Evolutionary conservation across 1,139 yeast genomes (phyloP).

Genomic region (Geotrichum reessii): DNA sequence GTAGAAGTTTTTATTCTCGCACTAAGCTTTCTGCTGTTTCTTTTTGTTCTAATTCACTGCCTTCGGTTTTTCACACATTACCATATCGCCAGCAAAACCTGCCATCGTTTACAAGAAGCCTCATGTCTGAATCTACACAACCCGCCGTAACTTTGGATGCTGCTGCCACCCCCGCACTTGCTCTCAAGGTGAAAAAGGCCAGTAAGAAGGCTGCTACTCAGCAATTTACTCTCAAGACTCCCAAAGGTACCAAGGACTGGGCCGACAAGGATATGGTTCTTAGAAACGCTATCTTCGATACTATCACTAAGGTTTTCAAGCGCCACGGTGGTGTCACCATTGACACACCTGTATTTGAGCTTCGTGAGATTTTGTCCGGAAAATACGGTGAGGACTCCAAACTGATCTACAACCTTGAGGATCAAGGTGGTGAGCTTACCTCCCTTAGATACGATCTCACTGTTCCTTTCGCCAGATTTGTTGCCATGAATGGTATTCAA

Average conservation of each 20-base stretch:
- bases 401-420: slow-evolving; percentile 88
- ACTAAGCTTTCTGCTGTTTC: not conserved
- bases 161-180: slow-evolving; percentile 15
- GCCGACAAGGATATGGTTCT: slow-evolving; percentile 95
- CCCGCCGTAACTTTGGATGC: slow-evolving; percentile 18
- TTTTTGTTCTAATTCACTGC: not conserved
- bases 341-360: slow-evolving; percentile 95
- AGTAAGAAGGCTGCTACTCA: slow-evolving; percentile 21
- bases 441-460: slow-evolving; percentile 93
- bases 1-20: not conserved
- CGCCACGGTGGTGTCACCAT: slow-evolving; percentile 97
- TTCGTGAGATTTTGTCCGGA: slow-evolving; percentile 90
- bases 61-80: not conserved
- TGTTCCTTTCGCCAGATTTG: slow-evolving; percentile 94
- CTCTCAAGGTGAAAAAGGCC: slow-evolving; percentile 13
- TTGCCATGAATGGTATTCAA: slow-evolving; percentile 88
- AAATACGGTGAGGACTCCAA: slow-evolving; percentile 98
- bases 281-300: slow-evolving; percentile 76
- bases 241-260: slow-evolving; percentile 96
- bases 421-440: slow-evolving; percentile 96
- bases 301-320: slow-evolving; percentile 66
- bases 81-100: slow-evolving; percentile 40
- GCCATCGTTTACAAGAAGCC: not conserved
- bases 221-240: slow-evolving; percentile 77
- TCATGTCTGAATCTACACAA: slow-evolving; percentile 7